Evolutionary conservation across 73 alveolate species (phyloP).

Genomic region (Urostyla sp.): DNA sequence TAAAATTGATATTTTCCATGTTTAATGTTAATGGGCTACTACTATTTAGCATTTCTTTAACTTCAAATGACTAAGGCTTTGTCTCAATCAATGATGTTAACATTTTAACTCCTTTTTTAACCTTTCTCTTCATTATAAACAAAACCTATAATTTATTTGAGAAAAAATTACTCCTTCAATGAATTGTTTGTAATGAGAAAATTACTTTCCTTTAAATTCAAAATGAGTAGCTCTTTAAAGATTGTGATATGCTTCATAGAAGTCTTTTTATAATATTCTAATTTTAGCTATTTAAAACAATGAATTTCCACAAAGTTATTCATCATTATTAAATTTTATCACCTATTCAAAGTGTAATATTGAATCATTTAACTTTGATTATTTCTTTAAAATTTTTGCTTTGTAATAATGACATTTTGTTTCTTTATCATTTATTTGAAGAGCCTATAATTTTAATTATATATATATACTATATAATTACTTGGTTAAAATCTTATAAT

Average conservation of each 20-base stretch:
- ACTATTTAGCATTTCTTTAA: constrained; percentile 12
- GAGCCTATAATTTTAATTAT: neutral
- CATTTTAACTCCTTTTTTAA: constrained; percentile 56
- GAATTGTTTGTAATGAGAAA: constrained; percentile 40
- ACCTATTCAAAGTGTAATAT: constrained; percentile 61
- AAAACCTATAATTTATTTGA: constrained; percentile 13
- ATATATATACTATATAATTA: neutral
- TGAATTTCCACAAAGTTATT: constrained; percentile 53
- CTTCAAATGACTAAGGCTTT: constrained; percentile 13
- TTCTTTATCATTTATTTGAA: constrained; percentile 29
- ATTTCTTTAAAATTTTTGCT: constrained; percentile 42
- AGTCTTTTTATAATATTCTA: constrained; percentile 58
- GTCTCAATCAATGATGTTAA: constrained; percentile 50
- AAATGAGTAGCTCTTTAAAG: constrained; percentile 54
- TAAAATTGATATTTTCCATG: neutral
- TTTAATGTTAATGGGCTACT: constrained; percentile 3
- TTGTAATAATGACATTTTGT: constrained; percentile 54
- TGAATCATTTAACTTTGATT: constrained; percentile 45
- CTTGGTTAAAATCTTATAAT: constrained; percentile 25
- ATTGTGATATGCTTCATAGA: constrained; percentile 67
- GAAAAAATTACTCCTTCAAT: constrained; percentile 39
- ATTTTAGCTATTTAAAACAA: constrained; percentile 65
- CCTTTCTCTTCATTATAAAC: constrained; percentile 60
- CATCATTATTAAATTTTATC: constrained; percentile 46
- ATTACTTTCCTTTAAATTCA: constrained; percentile 28